Percentiles rank a stretch among this genome's conserved stretches.
Evolutionary conservation across 441 rosid species (phyloP).

Genomic region (Manihot esculenta): DNA sequence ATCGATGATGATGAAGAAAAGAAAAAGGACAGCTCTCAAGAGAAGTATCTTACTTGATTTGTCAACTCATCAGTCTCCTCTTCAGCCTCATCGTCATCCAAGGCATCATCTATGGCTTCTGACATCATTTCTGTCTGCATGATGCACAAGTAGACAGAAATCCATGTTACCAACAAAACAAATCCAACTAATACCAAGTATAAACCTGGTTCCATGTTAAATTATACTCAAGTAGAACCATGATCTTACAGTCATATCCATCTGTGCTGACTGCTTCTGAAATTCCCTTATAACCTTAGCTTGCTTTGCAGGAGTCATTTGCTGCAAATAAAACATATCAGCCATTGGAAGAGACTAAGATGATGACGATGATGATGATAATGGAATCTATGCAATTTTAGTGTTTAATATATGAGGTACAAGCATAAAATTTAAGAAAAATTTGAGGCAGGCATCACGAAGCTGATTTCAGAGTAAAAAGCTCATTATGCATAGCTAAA

Average conservation of each 20-base stretch:
- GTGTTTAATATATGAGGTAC: neutral
- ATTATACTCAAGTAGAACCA: constrained; percentile 13
- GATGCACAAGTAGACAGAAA: constrained; percentile 20
- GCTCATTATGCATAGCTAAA: constrained; percentile 2
- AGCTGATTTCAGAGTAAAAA: constrained; percentile 11
- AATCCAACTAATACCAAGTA: constrained; percentile 8
- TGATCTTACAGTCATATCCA: constrained; percentile 91
- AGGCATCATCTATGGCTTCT: constrained; percentile 77
- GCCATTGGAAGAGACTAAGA: constrained; percentile 11
- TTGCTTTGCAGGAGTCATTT: constrained; percentile 90
- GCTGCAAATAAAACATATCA: constrained; percentile 44
- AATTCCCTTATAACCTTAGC: constrained; percentile 73
- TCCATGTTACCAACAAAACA: constrained; percentile 16
- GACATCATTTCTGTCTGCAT: constrained; percentile 96
- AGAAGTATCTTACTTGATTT: constrained; percentile 58
- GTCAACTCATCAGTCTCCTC: constrained; percentile 94
- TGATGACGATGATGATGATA: neutral
- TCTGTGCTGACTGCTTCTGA: constrained; percentile 86
- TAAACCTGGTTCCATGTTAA: neutral
- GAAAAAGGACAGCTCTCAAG: neutral
- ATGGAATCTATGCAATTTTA: neutral
- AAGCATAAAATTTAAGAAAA: neutral
- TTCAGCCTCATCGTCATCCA: constrained; percentile 93
- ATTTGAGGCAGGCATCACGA: constrained; percentile 5
- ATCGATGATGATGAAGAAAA: neutral